Evolutionary conservation across 2,329 filamentous ascomycete genomes (phyloP), one percentile per base, ranked within the genome.

Genomic region (Ophiocordyceps unilateralis): DNA sequence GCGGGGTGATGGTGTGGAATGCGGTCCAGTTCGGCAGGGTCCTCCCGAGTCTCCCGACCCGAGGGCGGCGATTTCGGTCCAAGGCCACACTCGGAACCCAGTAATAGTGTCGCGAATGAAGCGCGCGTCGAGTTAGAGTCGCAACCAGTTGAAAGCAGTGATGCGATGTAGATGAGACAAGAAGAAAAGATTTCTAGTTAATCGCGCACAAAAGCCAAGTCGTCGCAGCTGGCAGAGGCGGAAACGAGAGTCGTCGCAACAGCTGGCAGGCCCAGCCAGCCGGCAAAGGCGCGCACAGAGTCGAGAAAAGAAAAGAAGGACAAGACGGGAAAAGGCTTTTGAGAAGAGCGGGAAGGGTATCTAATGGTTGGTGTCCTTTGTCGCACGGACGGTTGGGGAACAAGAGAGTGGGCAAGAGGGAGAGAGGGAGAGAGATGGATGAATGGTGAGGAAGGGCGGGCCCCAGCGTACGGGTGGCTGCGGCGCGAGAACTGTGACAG

Each of bases 1-100:
- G 34, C 30, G 37, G 41, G 36, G 46, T 26, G 34, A 36, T 41
- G 44, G 28, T 43, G 34, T 36, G 32, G 32, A 36, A 36, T 36
- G 32, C n/a, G 32, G 32, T 11, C 23, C 5, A 11, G 23, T 26
- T 11, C 23, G 6, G 23, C 11, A 5, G n/a, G 6, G 23, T 36
- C 32, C 32, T 36, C 32, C 32, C 15, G 15, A 17, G 32, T 8
- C 32, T 36, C 15, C 32, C 15, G n/a, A 19, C 32, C 32, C 32
- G 32, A n/a, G 32, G 32, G 30, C 12, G 15, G 15, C n/a, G 9
- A 17, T 34, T 34, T 28, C 14, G 11, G 11, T 12, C 5, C 10
- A 4, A 30, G 12, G 28, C n/a, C n/a, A n/a, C n/a, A n/a, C n/a
- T n/a, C n/a, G n/a, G n/a, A n/a, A n/a, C n/a, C n/a, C n/a, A n/a